phyloP scores from a whole-genome alignment of 78 protist species.

The Planoprotostelium fungivorum region DNA sequence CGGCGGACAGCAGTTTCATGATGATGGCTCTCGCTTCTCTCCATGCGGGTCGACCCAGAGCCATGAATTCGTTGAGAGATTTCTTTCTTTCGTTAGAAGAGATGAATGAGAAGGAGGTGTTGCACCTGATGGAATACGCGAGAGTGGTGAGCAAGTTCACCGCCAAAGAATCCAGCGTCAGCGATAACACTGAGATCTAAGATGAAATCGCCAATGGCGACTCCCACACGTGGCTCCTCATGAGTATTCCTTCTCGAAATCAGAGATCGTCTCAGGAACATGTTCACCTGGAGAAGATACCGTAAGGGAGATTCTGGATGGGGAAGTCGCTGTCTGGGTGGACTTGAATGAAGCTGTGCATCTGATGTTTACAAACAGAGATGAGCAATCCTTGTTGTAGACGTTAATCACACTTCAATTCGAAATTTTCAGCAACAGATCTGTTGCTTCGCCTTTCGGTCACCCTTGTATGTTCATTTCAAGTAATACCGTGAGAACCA shows the following conservation, averaged over 20 bases:
- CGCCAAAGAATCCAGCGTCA: conserved; percentile 17
- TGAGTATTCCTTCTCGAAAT: background rate
- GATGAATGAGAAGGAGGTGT: background rate
- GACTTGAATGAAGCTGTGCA: conserved; percentile 47
- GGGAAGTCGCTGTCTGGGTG: conserved; percentile 77
- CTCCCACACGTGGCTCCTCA: conserved; percentile 55
- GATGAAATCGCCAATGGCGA: conserved; percentile 84
- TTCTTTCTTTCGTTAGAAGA: conserved; percentile 10
- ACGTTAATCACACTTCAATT: too few relatives aligned
- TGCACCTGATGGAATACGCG: conserved; percentile 51
- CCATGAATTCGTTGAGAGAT: conserved; percentile 79
- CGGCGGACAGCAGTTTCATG: conserved; percentile 29
- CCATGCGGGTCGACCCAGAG: conserved; percentile 66
- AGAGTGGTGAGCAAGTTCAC: conserved; percentile 24
- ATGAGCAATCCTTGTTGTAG: too few relatives aligned
- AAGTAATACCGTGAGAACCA: too few relatives aligned
- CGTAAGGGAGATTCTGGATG: conserved; percentile 89
- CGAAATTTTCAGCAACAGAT: too few relatives aligned
- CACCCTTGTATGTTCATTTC: too few relatives aligned
- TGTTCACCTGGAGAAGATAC: conserved; percentile 52
- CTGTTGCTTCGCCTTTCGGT: too few relatives aligned
- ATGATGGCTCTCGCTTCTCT: conserved; percentile 48
- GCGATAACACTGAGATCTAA: conserved; percentile 68
- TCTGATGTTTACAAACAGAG: too few relatives aligned
- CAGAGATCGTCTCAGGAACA: background rate